Evolutionary conservation across 1,284 basidiomycete genomes (phyloP), one percentile per base, ranked within the genome.

Genomic region (Cutaneotrichosporon curvatum): DNA sequence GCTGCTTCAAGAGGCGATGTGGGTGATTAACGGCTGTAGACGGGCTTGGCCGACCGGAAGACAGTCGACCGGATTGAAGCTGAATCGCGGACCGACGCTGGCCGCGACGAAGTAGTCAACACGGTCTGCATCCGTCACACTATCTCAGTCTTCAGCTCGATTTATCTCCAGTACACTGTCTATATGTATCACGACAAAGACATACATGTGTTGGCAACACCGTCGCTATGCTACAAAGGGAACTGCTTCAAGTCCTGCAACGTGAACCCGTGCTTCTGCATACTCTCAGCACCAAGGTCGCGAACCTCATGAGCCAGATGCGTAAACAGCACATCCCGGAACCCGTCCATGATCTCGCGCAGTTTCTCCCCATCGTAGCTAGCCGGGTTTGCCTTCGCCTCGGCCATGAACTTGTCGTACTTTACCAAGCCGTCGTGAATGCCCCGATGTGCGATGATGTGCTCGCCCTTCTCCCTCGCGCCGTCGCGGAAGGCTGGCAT

Each of bases 271-370:
- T 80, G 79, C 49, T 80, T 80, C 62, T 77, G 76, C 73, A 84
- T 72, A 54, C 82, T 82, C 50, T 80, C 77, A 20, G 73, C 79
- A 19, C 70, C 71, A 14, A 85, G 70, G 59, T 85, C 83, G 19
- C 72, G 63, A 50, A 81, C 82, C 72, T 85, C 82, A 60, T 83
- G 74, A 57, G 83, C 81, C 5, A 85, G 72, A 65, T 84, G 83
- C 19, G 60, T 59, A 67, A 83, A 83, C n/a, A 85, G 68, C 7
- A 82, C 79, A 22, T 78, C 78, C 31, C 77, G 69, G 67, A 83
- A 83, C 20, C 75, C 71, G 58, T 84, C 82, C 51, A 84, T 70
- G 57, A 79, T 80, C 2, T 56, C 74, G 43, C 75, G 74, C 72
- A 85, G 76, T 54, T 80, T 77, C 7, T 63, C 57, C 0, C 81